These are phyloP conservation scores for Cladosporium sp. DNA, from an alignment of 2,329 filamentous ascomycete genomes.

Conservation along the genomic window DNA sequence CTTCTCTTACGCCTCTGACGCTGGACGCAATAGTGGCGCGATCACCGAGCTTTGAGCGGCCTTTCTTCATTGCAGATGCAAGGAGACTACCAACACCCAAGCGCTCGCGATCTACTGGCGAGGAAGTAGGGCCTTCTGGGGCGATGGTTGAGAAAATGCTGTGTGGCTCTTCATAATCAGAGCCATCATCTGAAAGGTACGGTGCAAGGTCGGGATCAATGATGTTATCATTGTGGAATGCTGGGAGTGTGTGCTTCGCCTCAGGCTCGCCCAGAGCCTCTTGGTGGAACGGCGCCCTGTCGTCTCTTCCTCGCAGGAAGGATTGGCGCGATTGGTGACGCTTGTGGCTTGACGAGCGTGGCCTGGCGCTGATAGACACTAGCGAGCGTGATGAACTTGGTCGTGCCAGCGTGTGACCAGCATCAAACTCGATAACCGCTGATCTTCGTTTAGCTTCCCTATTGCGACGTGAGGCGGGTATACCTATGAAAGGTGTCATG, in stretches of 20 bases:
- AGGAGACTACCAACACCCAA: conserved; percentile 71
- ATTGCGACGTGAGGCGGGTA: conserved; percentile 63
- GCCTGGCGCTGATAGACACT: conserved; percentile 69
- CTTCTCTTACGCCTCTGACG: conserved; percentile 63
- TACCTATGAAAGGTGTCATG: conserved; percentile 62
- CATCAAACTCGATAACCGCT: conserved; percentile 85
- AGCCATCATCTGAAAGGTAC: conserved; percentile 92
- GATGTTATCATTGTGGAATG: conserved; percentile 98
- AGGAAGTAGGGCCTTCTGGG: conserved; percentile 49
- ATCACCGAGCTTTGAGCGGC: conserved; percentile 69
- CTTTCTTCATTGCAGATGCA: conserved; percentile 68
- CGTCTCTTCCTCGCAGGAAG: conserved; percentile 73
- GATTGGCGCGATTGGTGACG: conserved; percentile 87
- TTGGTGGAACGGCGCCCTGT: conserved; percentile 84
- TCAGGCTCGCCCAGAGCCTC: conserved; percentile 67
- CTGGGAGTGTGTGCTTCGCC: conserved; percentile 69
- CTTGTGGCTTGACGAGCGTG: conserved; percentile 76
- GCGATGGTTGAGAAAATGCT: conserved; percentile 77
- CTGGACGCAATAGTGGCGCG: conserved; percentile 73
- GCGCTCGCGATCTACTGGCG: conserved; percentile 70
- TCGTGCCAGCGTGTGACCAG: conserved; percentile 73
- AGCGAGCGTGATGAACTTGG: conserved; percentile 92
- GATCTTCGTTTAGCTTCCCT: conserved; percentile 82
- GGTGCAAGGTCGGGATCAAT: conserved; percentile 94
- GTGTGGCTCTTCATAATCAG: conserved; percentile 83